Conservation (phyloP, 2,329 filamentous ascomycete species). For the Emergomyces africanus region DNA sequence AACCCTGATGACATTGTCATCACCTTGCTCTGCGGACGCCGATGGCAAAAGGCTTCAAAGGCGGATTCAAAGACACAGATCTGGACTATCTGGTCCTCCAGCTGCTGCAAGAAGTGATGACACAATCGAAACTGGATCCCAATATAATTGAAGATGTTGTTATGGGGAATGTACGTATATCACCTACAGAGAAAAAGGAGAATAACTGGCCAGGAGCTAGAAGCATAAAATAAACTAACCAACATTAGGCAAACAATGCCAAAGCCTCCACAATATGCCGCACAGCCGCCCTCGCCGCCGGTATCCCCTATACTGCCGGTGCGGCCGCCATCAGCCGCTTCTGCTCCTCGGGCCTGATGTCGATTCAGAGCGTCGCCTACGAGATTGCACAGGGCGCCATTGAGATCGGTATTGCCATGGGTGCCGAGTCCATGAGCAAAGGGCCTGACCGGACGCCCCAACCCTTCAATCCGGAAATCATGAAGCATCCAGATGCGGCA, state of each 20-base stretch:
- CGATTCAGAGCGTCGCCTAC: constrained; percentile 87
- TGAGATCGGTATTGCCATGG: constrained; percentile 74
- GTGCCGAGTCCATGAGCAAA: constrained; percentile 76
- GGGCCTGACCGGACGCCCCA: constrained; percentile 52
- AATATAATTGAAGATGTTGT: constrained; percentile 78
- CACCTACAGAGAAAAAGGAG: not conserved
- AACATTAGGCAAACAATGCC: constrained; percentile 54
- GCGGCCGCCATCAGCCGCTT: constrained; percentile 84
- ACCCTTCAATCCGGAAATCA: constrained; percentile 66
- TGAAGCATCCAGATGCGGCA: constrained; percentile 59
- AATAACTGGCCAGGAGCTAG: not conserved
- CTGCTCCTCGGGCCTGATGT: constrained; percentile 93
- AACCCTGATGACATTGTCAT: constrained; percentile 96
- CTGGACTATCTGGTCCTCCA: constrained; percentile 80
- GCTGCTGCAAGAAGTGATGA: constrained; percentile 61
- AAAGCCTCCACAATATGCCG: constrained; percentile 87
- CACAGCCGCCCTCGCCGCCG: constrained; percentile 76
- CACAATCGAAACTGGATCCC: constrained; percentile 66
- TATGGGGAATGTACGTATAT: constrained; percentile 64
- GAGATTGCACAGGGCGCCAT: constrained; percentile 71
- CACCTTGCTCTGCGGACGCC: constrained; percentile 85
- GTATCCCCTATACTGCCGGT: constrained; percentile 79
- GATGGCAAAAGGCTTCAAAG: constrained; percentile 76
- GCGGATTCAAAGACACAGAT: constrained; percentile 86
- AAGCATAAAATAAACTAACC: not conserved